These are phyloP conservation scores for Chromosphaera perkinsii DNA, from an alignment of 208 protist species.

Conservation along the genomic window DNA sequence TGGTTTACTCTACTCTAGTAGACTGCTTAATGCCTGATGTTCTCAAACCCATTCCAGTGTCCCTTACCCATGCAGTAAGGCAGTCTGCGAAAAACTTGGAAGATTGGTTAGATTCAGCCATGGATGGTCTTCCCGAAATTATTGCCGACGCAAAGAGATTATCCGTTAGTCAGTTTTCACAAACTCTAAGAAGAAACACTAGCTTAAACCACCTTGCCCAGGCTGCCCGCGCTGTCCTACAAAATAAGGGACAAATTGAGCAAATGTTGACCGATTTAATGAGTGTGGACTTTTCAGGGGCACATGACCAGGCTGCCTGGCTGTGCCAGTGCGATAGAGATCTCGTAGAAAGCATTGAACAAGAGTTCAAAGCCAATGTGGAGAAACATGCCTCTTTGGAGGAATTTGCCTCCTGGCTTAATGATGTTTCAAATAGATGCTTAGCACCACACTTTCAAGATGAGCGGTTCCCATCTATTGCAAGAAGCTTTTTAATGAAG, in stretches of 20 bases:
- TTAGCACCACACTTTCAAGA: neutral
- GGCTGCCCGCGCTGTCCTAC: constrained; percentile 13
- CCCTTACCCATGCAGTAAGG: constrained; percentile 2
- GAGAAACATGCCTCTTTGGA: neutral
- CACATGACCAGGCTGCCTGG: constrained; percentile 21
- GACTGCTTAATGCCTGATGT: constrained; percentile 15
- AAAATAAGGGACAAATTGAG: neutral
- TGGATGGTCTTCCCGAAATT: neutral
- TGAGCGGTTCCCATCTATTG: too few relatives aligned
- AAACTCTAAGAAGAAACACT: constrained; percentile 11
- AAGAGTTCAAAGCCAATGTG: neutral
- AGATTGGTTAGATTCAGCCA: constrained; percentile 2
- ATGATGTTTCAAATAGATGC: neutral
- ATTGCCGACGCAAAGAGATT: neutral
- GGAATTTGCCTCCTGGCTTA: neutral
- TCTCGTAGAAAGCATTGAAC: neutral
- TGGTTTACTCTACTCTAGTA: neutral
- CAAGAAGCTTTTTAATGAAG: constrained; percentile 3
- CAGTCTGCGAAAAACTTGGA: constrained; percentile 29
- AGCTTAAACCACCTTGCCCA: constrained; percentile 25
- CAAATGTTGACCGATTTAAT: constrained; percentile 7
- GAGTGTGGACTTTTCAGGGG: constrained; percentile 16
- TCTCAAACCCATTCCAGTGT: constrained; percentile 11
- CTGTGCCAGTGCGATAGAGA: neutral
- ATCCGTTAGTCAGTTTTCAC: neutral